Conservation (phyloP, 768 basidiomycete genomes). For the Hortiboletus flavorubellus region DNA sequence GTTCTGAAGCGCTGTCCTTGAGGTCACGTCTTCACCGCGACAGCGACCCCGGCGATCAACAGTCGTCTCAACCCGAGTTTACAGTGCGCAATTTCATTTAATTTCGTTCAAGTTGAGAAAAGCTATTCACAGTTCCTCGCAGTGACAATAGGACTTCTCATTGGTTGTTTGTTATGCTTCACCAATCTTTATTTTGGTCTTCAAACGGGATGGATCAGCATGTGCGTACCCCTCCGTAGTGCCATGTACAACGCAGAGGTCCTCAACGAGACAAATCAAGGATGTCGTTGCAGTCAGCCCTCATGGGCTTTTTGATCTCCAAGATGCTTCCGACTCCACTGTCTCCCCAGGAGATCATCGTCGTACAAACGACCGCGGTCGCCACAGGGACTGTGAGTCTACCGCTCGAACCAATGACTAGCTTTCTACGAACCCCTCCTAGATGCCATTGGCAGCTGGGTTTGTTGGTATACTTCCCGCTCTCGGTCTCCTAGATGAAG, state of each 20-base stretch:
- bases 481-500: constrained; percentile 68
- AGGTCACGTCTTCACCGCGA: constrained; percentile 8
- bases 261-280: constrained; percentile 36
- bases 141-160: constrained; percentile 71
- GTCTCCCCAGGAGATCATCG: constrained; percentile 90
- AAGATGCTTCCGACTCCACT: constrained; percentile 67
- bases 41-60: background rate
- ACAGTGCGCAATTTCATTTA: constrained; percentile 20
- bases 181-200: constrained; percentile 89
- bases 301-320: constrained; percentile 88
- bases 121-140: constrained; percentile 42
- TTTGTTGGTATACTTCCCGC: constrained; percentile 96
- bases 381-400: constrained; percentile 70
- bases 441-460: constrained; percentile 83
- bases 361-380: constrained; percentile 93
- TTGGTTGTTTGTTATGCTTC: constrained; percentile 86
- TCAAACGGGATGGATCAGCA: constrained; percentile 88
- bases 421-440: background rate
- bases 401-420: background rate
- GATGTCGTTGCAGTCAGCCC: constrained; percentile 95
- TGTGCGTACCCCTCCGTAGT: constrained; percentile 42
- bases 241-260: background rate
- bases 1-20: background rate
- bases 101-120: background rate
- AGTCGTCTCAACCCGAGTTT: constrained; percentile 24